Conservation (phyloP, 2,329 filamentous ascomycete genomes). For the Drechmeria coniospora region DNA sequence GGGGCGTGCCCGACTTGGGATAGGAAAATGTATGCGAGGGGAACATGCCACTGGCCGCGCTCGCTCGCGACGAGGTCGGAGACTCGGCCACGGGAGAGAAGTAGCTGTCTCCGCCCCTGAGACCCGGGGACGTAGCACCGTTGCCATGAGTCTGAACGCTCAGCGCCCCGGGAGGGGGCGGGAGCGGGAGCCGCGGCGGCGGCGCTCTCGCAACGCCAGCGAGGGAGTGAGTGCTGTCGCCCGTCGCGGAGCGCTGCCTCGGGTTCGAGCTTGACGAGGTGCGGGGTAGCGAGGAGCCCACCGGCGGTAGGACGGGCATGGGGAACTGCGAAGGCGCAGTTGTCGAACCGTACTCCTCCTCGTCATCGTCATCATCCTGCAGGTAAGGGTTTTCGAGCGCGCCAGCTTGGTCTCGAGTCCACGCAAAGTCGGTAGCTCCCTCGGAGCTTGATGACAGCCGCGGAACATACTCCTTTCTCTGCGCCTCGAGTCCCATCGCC, state of each 20-base stretch:
- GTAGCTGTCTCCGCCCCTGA: constrained; percentile 63
- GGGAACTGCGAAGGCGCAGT: constrained; percentile 21
- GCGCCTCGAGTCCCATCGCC: constrained; percentile 63
- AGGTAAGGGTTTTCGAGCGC: constrained; percentile 72
- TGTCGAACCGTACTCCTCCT: constrained; percentile 32
- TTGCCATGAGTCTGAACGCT: constrained; percentile 49
- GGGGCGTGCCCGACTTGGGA: constrained; percentile 51
- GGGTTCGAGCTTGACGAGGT: constrained; percentile 57
- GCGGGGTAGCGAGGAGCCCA: constrained; percentile 13
- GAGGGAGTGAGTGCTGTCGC: constrained; percentile 48
- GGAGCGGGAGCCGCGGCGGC: constrained; percentile 57
- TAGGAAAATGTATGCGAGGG: constrained; percentile 49
- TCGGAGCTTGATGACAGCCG: constrained; percentile 30
- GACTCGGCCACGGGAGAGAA: constrained; percentile 81
- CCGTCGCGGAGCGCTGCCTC: constrained; percentile 60
- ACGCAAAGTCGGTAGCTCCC: constrained; percentile 60
- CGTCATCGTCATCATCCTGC: constrained; percentile 46
- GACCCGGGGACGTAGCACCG: constrained; percentile 41
- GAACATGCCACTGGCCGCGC: constrained; percentile 62
- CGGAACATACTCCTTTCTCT: constrained; percentile 48
- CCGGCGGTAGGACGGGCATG: constrained; percentile 12
- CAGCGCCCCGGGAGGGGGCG: constrained; percentile 39
- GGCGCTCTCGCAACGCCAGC: constrained; percentile 42
- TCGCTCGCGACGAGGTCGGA: constrained; percentile 60
- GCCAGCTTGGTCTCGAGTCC: constrained; percentile 52